phyloP scores from a whole-genome alignment of 2,329 filamentous ascomycete genomes.

The Albifimbria verrucaria region DNA sequence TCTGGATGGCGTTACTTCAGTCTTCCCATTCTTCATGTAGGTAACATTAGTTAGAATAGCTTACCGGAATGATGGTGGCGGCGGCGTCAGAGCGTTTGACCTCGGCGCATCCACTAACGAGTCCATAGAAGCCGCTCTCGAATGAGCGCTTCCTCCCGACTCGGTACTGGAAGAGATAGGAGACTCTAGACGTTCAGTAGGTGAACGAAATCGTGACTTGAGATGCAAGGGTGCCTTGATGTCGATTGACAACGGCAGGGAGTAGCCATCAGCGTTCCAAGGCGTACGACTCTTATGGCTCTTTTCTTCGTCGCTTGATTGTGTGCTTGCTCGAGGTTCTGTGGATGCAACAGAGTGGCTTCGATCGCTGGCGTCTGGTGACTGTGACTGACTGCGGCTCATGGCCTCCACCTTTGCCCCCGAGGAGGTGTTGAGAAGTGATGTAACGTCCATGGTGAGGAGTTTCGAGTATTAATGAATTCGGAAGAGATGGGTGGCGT shows the following conservation, averaged over 20 bases:
- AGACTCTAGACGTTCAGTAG: constrained; percentile 18
- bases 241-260: constrained; percentile 39
- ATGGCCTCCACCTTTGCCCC: constrained; percentile 9
- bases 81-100: constrained; percentile 13
- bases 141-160: constrained; percentile 17
- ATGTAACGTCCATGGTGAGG: constrained; percentile 14
- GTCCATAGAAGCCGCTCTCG: constrained; percentile 28
- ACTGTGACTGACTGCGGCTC: neutral
- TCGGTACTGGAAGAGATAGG: constrained; percentile 13
- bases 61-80: constrained; percentile 22
- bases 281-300: constrained; percentile 35
- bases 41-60: neutral
- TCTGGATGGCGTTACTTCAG: too few relatives aligned
- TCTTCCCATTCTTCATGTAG: neutral
- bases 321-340: constrained; percentile 15
- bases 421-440: constrained; percentile 19
- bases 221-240: constrained; percentile 26
- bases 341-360: constrained; percentile 5
- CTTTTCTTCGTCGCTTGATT: constrained; percentile 9
- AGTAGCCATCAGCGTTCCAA: constrained; percentile 50
- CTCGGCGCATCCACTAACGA: constrained; percentile 15
- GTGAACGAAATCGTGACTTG: constrained; percentile 16
- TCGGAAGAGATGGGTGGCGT: neutral
- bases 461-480: neutral
- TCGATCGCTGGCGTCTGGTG: neutral